Base-by-base conservation (phyloP, 768 basidiomycete species). In the Pisolithus marmoratus region DNA sequence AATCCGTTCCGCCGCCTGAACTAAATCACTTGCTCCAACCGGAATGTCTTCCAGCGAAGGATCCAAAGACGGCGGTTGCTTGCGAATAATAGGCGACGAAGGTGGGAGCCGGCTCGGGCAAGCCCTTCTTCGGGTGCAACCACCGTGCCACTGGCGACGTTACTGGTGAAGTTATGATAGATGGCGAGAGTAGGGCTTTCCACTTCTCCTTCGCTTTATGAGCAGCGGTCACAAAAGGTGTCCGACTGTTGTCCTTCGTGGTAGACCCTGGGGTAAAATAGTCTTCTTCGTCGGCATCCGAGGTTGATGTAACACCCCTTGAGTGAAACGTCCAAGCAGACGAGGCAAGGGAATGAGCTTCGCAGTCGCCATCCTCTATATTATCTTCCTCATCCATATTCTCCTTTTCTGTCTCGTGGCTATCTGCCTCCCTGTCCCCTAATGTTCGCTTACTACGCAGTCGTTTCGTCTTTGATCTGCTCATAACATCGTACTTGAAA, bases 401-500 rank as follows among this genome's bases (percentile, higher is more conserved):
- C 6, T 74, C 73, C 45, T 66, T 72, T 15, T 67, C 70, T 15
- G 72, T 75, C 12, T 72, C 71, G 34, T 71, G 71, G 22, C 74
- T 69, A 38, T 57, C 54, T 14, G 38, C 49, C 29, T 62, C 69
- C 43, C 68, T 67, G 7, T 75, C 75, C 7, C 63, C 56, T 42
- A 70, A 63, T 46, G 69, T 59, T 56, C 70, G 71, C 57, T 62
- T 68, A 44, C 69, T 67, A n/a, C 67, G 65, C 53, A 59, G 61
- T 49, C 68, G 74, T 36, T 62, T 68, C 24, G 72, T 71, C 62
- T 75, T 78, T 46, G 73, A 60, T 54, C 73, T 75, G 65, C 82
- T 85, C 19, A 77, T 63, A 7, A 94, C 87, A 58, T 94, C 86
- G 62, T 92, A 93, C 61, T 96, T 96, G 78, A 94, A 97, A 0